Conservation (phyloP, 768 basidiomycete species). For the Boletus subcaerulescens region DNA sequence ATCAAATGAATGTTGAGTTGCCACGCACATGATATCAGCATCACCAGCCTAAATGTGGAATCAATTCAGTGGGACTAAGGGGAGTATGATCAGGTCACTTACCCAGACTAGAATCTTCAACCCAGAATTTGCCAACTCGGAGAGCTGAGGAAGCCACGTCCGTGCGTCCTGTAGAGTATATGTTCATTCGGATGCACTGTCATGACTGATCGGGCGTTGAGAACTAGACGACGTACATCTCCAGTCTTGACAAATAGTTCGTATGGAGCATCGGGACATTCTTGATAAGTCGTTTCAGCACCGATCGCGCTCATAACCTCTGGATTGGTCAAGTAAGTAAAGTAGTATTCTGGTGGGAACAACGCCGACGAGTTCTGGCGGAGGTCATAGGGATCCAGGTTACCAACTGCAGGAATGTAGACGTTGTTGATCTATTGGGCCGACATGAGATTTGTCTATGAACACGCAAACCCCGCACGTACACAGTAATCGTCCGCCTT, state of each 20-base stretch:
- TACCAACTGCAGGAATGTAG: conserved; percentile 48
- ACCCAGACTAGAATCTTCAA: conserved; percentile 43
- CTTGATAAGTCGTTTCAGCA: conserved; percentile 45
- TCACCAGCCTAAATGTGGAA: conserved; percentile 24
- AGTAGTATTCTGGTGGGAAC: conserved; percentile 59
- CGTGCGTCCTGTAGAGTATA: conserved; percentile 30
- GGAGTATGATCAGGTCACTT: not conserved
- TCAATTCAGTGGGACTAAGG: not conserved
- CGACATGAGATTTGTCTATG: not conserved
- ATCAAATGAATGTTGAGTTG: not conserved
- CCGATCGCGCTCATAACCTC: conserved; percentile 47
- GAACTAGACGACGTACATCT: conserved; percentile 41
- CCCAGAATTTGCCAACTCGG: conserved; percentile 34
- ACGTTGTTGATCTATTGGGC: conserved; percentile 42
- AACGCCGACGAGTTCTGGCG: conserved; percentile 49
- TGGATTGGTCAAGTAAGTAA: conserved; percentile 41
- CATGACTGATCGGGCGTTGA: not conserved
- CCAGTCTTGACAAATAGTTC: conserved; percentile 48
- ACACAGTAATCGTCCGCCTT: conserved; percentile 57
- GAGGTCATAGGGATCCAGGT: conserved; percentile 55
- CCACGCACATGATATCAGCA: conserved; percentile 25
- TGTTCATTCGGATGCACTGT: not conserved
- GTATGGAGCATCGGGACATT: conserved; percentile 47
- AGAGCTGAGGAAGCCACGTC: conserved; percentile 37
- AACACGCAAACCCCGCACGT: conserved; percentile 19